Evolutionary conservation across 768 basidiomycete species (phyloP).

Genomic region (Boletus sp.): DNA sequence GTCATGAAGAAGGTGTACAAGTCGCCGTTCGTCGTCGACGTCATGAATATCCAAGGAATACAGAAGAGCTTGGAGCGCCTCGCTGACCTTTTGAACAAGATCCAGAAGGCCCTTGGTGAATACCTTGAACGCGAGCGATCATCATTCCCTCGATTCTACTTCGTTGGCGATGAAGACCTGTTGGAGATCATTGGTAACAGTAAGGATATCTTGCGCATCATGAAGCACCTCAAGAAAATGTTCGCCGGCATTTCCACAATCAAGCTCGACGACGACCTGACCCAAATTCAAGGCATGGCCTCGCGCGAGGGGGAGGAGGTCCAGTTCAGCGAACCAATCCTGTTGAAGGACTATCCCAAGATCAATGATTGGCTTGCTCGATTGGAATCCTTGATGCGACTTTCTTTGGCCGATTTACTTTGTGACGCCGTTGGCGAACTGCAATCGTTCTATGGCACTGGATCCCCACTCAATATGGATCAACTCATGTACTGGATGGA

Average conservation of each 20-base stretch:
- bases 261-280: conserved; percentile 79
- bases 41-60: conserved; percentile 92
- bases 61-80: conserved; percentile 98
- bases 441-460: conserved; percentile 72
- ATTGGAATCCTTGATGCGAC: conserved; percentile 89
- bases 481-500: conserved; percentile 89
- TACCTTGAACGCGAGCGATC: conserved; percentile 97
- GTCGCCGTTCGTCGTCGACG: conserved; percentile 94
- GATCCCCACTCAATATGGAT: conserved; percentile 54
- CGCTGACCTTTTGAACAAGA: conserved; percentile 94
- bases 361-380: conserved; percentile 98
- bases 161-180: conserved; percentile 97
- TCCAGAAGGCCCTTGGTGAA: conserved; percentile 98
- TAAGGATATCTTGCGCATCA: conserved; percentile 95
- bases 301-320: conserved; percentile 97
- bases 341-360: conserved; percentile 90
- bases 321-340: conserved; percentile 73
- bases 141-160: conserved; percentile 99
- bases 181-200: conserved; percentile 99
- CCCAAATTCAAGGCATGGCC: conserved; percentile 88
- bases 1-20: conserved; percentile 99
- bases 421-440: conserved; percentile 78
- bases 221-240: conserved; percentile 99
- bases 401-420: conserved; percentile 81
- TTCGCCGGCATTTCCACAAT: conserved; percentile 96